phyloP scores from a whole-genome alignment of 805 yeast species.

The Pichia exigua region DNA sequence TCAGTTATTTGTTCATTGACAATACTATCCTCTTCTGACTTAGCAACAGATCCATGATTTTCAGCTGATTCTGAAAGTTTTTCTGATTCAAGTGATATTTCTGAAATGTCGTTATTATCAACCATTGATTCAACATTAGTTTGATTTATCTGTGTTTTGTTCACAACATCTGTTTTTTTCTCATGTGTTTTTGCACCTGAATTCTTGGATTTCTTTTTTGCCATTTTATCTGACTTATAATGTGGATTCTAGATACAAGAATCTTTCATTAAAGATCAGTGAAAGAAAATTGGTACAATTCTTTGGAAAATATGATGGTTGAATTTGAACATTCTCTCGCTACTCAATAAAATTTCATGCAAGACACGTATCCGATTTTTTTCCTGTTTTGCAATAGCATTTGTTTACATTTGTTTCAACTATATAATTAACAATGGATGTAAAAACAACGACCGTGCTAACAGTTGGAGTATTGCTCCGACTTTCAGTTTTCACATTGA shows the following conservation, averaged over 20 bases:
- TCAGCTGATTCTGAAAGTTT: not conserved
- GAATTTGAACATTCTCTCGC: not conserved
- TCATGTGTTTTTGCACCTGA: conserved; percentile 2
- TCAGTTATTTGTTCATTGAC: conserved; percentile 2
- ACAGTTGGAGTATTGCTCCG: conserved; percentile 22
- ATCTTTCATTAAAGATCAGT: no score
- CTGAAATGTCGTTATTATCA: conserved; percentile 1
- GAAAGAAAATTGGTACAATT: not conserved
- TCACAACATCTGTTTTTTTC: not conserved
- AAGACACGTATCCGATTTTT: not conserved
- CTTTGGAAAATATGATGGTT: not conserved
- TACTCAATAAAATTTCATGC: not conserved
- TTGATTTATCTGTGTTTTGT: not conserved
- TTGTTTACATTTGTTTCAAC: not conserved
- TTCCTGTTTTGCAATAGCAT: not conserved
- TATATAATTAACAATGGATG: conserved; percentile 4
- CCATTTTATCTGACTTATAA: conserved; percentile 1
- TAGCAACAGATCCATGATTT: not conserved
- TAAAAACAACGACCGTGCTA: conserved; percentile 9
- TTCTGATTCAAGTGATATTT: not conserved
- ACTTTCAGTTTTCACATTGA: conserved; percentile 19
- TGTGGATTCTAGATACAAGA: no score
- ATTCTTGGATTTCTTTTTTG: conserved; percentile 10
- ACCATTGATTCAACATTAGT: not conserved
- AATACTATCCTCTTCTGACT: not conserved